These are phyloP conservation scores for Trametes sanguinea DNA, from an alignment of 768 basidiomycete species.

Conservation along the genomic window DNA sequence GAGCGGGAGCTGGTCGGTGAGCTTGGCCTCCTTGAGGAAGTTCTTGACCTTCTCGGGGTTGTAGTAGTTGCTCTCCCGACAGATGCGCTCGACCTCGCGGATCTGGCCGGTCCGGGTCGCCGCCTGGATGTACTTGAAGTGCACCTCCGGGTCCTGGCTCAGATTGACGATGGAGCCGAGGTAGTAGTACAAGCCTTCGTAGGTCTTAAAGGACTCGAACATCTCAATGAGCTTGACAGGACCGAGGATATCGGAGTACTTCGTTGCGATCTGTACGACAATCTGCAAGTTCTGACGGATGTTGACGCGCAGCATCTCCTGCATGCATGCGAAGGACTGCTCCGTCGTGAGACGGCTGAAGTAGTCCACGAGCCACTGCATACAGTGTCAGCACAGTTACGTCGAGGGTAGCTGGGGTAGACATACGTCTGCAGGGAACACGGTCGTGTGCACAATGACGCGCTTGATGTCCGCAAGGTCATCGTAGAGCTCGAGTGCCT, in stretches of 20 bases:
- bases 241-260: conserved; percentile 97
- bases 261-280: conserved; percentile 96
- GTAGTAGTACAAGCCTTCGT: conserved; percentile 98
- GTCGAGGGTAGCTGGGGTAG: background rate
- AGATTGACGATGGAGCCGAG: conserved; percentile 97
- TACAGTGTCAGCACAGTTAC: conserved; percentile 8
- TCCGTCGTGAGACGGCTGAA: conserved; percentile 97
- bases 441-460: conserved; percentile 88
- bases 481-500: conserved; percentile 98
- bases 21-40: conserved; percentile 98
- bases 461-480: conserved; percentile 99
- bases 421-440: conserved; percentile 80
- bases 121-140: conserved; percentile 99
- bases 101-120: conserved; percentile 98
- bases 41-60: conserved; percentile 99
- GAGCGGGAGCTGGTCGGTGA: conserved; percentile 93
- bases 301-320: conserved; percentile 96
- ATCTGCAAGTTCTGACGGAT: conserved; percentile 97
- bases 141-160: conserved; percentile 93
- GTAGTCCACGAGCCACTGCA: conserved; percentile 93
- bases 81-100: conserved; percentile 98
- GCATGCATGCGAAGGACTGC: conserved; percentile 92
- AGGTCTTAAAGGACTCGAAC: conserved; percentile 97
- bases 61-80: conserved; percentile 95
- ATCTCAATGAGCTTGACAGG: conserved; percentile 98